Percentiles rank a stretch among this genome's conserved stretches.
These are phyloP conservation scores for Epichloe uncinata DNA, from an alignment of 2,329 filamentous ascomycete species.

Conservation along the genomic window DNA sequence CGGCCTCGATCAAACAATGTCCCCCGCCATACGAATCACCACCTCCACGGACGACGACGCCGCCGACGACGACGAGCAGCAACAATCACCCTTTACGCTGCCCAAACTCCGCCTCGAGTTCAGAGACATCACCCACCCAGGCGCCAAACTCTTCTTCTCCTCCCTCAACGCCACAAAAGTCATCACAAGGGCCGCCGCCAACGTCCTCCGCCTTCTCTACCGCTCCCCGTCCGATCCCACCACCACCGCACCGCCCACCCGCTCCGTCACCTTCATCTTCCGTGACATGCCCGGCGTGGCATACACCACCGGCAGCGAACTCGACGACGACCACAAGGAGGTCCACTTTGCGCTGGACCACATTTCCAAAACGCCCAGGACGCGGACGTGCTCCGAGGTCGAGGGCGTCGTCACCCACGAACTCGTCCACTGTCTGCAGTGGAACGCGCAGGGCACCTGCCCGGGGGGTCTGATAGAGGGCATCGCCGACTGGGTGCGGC, in stretches of 20 bases:
- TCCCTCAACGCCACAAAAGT: slow-evolving; percentile 49
- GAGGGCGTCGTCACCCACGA: slow-evolving; percentile 80
- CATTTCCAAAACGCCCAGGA: slow-evolving; percentile 37
- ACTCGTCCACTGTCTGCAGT: slow-evolving; percentile 90
- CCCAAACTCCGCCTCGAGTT: slow-evolving; percentile 48
- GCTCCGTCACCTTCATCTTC: slow-evolving; percentile 74
- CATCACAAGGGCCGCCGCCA: slow-evolving; percentile 47
- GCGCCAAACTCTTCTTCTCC: slow-evolving; percentile 52
- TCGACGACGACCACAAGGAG: slow-evolving; percentile 81
- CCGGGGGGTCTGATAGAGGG: slow-evolving; percentile 78
- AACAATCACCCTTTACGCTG: slow-evolving; percentile 21
- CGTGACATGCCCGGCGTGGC: slow-evolving; percentile 73
- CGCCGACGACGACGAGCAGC: neutral
- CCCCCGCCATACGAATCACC: slow-evolving; percentile 10
- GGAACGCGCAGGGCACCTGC: slow-evolving; percentile 50
- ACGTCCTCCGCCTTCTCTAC: slow-evolving; percentile 65
- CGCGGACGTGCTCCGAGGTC: slow-evolving; percentile 47
- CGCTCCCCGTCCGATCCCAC: slow-evolving; percentile 25
- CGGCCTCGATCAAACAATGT: neutral
- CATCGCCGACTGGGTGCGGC: slow-evolving; percentile 81
- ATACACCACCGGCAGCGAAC: slow-evolving; percentile 69
- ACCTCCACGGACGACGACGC: neutral
- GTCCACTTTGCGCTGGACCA: slow-evolving; percentile 79
- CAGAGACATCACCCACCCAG: slow-evolving; percentile 44
- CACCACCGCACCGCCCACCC: slow-evolving; percentile 46